Evolutionary conservation across 345 rosid species (phyloP), one percentile per base, ranked within the genome.

Genomic region (Hibiscus mutabilis): DNA sequence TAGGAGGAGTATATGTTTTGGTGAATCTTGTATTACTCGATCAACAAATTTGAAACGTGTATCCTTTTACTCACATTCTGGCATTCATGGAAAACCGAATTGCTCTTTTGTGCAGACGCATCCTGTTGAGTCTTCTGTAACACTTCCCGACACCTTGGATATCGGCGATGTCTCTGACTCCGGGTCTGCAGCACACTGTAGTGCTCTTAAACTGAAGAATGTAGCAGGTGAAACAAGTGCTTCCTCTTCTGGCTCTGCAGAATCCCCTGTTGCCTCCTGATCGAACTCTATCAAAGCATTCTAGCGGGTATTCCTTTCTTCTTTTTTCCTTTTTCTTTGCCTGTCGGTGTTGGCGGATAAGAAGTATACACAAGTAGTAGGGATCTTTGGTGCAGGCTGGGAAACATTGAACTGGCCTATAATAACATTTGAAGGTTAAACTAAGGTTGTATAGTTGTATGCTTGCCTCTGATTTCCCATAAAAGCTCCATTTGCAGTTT

Each of bases 141-240:
- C 76, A 68, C 96, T 93, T 64, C 97, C 95, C 0, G 97, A 91
- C 62, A 81, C 89, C 14, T 76, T 91, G 80, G 98, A 91, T 79
- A 93, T 88, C 57, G 90, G 96, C 6, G 98, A 93, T 73, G 84
- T 87, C n/a, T 77, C 90, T 21, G 97, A 85, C 68, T 70, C 79
- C 0, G 80, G 70, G 64, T 9, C 85, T 65, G 70, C 83, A 27
- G 73, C 75, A 1, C 82, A 80, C 33, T 60, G 55, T 29, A 72
- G 78, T 51, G 58, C 84, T 65, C 69, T 78, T 75, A 88, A 88
- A 79, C 81, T 69, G 78, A 93, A 84, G 86, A 84, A 75, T 40
- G 78, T 82, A 10, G 76, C 75, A 44, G 81, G 75, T 29, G 96
- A 86, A 81, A 82, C 79, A 8, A 72, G 80, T 74, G 29, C 68